Percentiles rank a stretch among this genome's conserved stretches.
These are phyloP conservation scores for Tuber microsphaerosporum DNA, from an alignment of 495 filamentous ascomycete species.

Conservation along the genomic window DNA sequence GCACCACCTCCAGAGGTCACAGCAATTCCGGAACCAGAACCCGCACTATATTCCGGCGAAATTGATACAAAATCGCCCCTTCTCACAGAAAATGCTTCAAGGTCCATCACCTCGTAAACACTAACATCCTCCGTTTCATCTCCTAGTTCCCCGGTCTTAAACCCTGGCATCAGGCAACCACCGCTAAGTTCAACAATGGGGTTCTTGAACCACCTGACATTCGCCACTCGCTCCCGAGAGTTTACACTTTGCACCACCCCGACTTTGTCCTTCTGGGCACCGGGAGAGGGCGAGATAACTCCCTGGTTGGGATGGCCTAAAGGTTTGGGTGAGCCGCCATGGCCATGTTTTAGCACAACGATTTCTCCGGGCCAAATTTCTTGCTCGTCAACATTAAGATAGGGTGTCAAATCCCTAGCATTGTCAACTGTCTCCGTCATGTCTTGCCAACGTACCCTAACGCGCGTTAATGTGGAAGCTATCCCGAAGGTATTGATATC, in stretches of 20 bases:
- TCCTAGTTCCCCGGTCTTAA: conserved; percentile 45
- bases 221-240: conserved; percentile 50
- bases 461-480: conserved; percentile 45
- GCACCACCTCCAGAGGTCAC: background rate
- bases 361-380: conserved; percentile 57
- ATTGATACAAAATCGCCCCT: conserved; percentile 52
- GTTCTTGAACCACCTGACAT: conserved; percentile 51
- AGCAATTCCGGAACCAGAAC: background rate
- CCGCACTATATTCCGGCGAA: conserved; percentile 35
- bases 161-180: conserved; percentile 41
- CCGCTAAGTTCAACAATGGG: conserved; percentile 45
- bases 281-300: conserved; percentile 11
- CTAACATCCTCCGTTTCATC: conserved; percentile 49
- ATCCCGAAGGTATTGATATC: conserved; percentile 55
- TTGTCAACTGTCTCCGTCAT: conserved; percentile 47
- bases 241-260: conserved; percentile 58
- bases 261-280: conserved; percentile 44
- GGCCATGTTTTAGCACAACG: conserved; percentile 47
- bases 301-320: background rate
- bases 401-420: conserved; percentile 46
- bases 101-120: conserved; percentile 52
- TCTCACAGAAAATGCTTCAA: conserved; percentile 45
- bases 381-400: conserved; percentile 49
- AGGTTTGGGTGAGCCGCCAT: background rate
- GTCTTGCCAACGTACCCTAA: conserved; percentile 58